Base-by-base conservation (phyloP, 2,329 filamentous ascomycete species). In the Aureobasidium leucospermi region DNA sequence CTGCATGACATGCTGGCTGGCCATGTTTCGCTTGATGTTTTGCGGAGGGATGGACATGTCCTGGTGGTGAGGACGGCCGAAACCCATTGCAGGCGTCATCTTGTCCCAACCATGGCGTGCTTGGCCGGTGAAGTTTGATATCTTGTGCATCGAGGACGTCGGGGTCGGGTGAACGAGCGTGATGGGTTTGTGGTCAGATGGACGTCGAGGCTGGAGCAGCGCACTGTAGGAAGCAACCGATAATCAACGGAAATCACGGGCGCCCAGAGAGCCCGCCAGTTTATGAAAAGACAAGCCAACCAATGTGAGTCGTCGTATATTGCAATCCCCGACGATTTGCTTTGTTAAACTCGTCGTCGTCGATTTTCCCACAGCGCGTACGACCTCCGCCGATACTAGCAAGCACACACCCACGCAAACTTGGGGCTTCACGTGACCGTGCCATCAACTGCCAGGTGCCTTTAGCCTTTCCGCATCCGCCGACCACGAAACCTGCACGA, bases 51-150 rank as follows among this genome's bases (percentile, higher is more conserved):
- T 64, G 32, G 64, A 60, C 59, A 43, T 64, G 61, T 63, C 62
- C 57, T 61, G 61, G 42, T 61, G 62, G 41, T 64, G 62, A 36
- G 61, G 63, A 43, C 64, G 58, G 70, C 81, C 80, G 73, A 86
- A 86, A 71, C 81, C 80, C 70, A 78, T 76, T 60, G 77, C 76
- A 64, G 83, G 83, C 67, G 82, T 82, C 81, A 86, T 85, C 70
- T 82, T 79, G 73, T 85, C 83, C 82, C 83, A 85, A 72, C 84
- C 84, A 81, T 85, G 82, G 69, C 83, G 81, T 73, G 83, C 83
- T 69, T 79, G 77, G 73, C 83, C 83, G 67, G 83, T 85, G 72
- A 86, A 85, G 76, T 85, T 85, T 70, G 81, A 81, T 71, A 86
- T 85, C 75, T 85, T 85, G 76, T 86, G 84, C 84, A 86, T 86